phyloP scores from a whole-genome alignment of 805 yeast genomes.

The Pichia cephalocereana region DNA sequence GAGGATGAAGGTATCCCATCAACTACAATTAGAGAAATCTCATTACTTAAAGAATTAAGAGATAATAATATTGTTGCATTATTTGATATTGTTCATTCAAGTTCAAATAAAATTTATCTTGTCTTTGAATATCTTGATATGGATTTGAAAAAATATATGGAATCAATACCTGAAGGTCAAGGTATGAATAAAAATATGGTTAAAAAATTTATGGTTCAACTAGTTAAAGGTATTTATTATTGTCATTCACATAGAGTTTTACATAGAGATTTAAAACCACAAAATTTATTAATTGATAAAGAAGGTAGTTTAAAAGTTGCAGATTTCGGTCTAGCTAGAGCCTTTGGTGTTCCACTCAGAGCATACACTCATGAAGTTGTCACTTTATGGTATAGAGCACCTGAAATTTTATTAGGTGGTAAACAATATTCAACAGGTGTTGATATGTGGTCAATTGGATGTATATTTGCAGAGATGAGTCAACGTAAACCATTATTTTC shows the following conservation, averaged over 20 bases:
- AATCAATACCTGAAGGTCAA: conserved; percentile 81
- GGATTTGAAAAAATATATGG: conserved; percentile 96
- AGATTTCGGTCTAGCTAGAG: conserved; percentile 93
- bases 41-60: conserved; percentile 83
- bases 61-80: conserved; percentile 90
- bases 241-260: conserved; percentile 92
- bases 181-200: conserved; percentile 87
- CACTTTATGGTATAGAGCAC: conserved; percentile 95
- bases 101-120: conserved; percentile 80
- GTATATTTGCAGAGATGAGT: conserved; percentile 97
- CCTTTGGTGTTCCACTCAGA: conserved; percentile 93
- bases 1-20: conserved; percentile 99
- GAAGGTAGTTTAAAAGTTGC: conserved; percentile 89
- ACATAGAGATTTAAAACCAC: conserved; percentile 96
- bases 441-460: conserved; percentile 98
- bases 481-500: conserved; percentile 92
- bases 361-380: conserved; percentile 98
- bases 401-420: conserved; percentile 92
- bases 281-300: conserved; percentile 86
- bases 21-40: conserved; percentile 94
- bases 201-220: conserved; percentile 85
- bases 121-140: conserved; percentile 92
- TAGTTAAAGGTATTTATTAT: conserved; percentile 82
- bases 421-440: conserved; percentile 97
- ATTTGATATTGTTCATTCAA: conserved; percentile 92